Conservation (phyloP, 305 asterid species). For the Fraxinus platypoda region DNA sequence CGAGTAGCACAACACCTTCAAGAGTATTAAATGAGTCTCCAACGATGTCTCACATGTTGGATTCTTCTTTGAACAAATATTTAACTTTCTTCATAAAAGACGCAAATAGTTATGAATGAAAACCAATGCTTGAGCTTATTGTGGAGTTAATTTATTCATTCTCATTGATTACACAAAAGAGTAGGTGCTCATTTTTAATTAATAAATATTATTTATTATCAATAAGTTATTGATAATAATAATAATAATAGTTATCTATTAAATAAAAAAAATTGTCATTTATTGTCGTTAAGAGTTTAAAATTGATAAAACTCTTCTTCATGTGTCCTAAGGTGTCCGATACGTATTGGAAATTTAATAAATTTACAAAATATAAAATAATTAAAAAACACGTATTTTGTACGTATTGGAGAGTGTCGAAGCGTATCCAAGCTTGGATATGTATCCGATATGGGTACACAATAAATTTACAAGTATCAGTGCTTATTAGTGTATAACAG, state of each 20-base stretch:
- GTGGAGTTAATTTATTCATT: background rate
- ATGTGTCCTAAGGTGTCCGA: background rate
- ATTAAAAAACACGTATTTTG: background rate
- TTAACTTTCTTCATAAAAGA: background rate
- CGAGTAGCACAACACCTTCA: background rate
- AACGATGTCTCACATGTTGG: background rate
- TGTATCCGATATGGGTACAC: background rate
- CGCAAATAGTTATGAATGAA: background rate
- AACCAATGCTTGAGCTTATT: background rate
- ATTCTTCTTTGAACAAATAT: background rate
- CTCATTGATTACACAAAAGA: background rate
- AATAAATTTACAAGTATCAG: background rate
- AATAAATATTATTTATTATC: too few relatives aligned
- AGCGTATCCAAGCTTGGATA: background rate
- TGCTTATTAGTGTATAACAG: background rate
- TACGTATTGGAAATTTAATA: background rate
- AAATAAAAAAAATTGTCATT: background rate
- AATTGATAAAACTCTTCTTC: background rate
- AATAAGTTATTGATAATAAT: background rate
- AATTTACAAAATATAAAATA: too few relatives aligned
- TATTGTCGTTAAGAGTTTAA: background rate
- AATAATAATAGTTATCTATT: too few relatives aligned
- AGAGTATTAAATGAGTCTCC: background rate
- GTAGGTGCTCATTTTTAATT: background rate
- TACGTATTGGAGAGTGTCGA: background rate